Conservation (phyloP, 2,329 filamentous ascomycete genomes). For the Colletotrichum orchidophilum region DNA sequence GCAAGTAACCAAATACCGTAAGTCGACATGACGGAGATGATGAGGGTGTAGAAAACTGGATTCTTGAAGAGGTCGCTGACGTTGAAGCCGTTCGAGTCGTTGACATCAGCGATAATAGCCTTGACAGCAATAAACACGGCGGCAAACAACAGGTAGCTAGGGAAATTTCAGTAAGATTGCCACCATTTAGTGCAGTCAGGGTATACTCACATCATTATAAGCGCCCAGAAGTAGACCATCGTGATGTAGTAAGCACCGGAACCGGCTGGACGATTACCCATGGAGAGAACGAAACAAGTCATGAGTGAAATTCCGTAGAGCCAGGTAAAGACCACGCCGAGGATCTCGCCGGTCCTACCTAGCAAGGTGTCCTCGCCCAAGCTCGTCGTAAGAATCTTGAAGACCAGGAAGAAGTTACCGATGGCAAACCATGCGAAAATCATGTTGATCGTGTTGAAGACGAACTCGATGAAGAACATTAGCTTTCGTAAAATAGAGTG, state of each 20-base stretch:
- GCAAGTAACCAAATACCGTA: slow-evolving; percentile 93
- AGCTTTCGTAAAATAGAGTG: slow-evolving; percentile 89
- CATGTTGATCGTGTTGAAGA: slow-evolving; percentile 96
- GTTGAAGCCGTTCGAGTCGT: slow-evolving; percentile 69
- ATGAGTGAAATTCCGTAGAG: slow-evolving; percentile 91
- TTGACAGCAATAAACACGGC: slow-evolving; percentile 93
- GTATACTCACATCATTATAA: slow-evolving; percentile 83
- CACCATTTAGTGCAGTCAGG: not conserved
- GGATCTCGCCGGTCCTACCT: slow-evolving; percentile 78
- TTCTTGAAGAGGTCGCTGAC: slow-evolving; percentile 83
- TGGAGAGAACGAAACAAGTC: slow-evolving; percentile 92
- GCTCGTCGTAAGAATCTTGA: slow-evolving; percentile 93
- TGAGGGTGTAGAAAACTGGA: slow-evolving; percentile 89
- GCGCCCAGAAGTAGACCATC: slow-evolving; percentile 98
- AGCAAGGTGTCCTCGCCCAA: slow-evolving; percentile 76
- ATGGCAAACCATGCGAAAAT: slow-evolving; percentile 99
- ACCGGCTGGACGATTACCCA: slow-evolving; percentile 94
- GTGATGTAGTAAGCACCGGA: slow-evolving; percentile 94
- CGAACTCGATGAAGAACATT: slow-evolving; percentile 90
- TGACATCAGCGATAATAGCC: slow-evolving; percentile 79
- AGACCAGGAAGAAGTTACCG: slow-evolving; percentile 98
- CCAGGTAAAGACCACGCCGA: slow-evolving; percentile 95
- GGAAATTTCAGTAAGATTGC: slow-evolving; percentile 36
- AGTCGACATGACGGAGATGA: slow-evolving; percentile 90
- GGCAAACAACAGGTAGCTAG: slow-evolving; percentile 89